phyloP scores from a whole-genome alignment of 208 protist genomes.

The Acanthamoeba sp. region DNA sequence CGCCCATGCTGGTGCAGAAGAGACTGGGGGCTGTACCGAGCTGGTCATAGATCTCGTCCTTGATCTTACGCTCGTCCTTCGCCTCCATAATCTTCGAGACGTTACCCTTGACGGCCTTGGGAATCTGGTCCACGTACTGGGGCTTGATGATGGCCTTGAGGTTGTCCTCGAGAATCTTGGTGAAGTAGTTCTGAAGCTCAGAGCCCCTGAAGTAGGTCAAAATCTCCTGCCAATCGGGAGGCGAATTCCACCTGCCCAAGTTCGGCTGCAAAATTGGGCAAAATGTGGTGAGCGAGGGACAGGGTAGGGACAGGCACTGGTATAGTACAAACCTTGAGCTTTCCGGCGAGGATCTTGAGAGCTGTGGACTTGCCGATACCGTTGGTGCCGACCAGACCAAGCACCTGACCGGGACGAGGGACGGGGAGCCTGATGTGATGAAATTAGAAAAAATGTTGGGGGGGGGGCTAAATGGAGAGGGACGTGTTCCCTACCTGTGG shows the following conservation, averaged over 20 bases:
- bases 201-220: constrained; percentile 98
- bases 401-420: constrained; percentile 98
- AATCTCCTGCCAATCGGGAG: constrained; percentile 99
- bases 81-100: constrained; percentile 95
- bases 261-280: constrained; percentile 61
- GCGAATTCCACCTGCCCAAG: constrained; percentile 67
- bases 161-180: constrained; percentile 97
- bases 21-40: background rate
- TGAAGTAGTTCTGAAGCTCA: constrained; percentile 99
- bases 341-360: constrained; percentile 98
- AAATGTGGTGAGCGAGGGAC: background rate
- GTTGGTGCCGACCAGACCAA: constrained; percentile 99
- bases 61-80: constrained; percentile 92
- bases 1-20: background rate
- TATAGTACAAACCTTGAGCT: constrained; percentile 92
- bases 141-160: constrained; percentile 99
- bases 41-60: constrained; percentile 60
- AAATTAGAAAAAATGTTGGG: constrained; percentile 8
- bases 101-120: constrained; percentile 96
- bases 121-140: constrained; percentile 99
- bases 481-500: constrained; percentile 94
- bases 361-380: constrained; percentile 99
- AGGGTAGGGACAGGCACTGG: too few relatives aligned
- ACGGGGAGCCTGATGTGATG: constrained; percentile 93
- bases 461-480: background rate